Evolutionary conservation across 441 rosid genomes (phyloP), one percentile per base, ranked within the genome.

Genomic region (Pelargonium fulgidum): DNA sequence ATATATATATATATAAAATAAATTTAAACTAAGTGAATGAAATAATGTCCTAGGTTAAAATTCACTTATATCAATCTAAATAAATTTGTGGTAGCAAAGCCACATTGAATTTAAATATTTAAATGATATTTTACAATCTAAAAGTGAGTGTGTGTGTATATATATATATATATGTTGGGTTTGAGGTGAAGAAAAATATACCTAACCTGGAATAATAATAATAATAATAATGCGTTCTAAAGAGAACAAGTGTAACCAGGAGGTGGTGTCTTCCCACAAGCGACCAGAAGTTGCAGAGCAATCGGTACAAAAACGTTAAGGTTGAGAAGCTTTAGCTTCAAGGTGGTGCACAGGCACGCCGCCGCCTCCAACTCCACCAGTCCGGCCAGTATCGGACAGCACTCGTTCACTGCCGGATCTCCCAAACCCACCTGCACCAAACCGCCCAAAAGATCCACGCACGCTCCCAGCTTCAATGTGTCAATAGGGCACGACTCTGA

Each of bases 331-430:
- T 85, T 87, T 48, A 85, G 78, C 80, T 86, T 87, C 73, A 89
- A 78, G 33, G 85, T 75, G 2, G 90, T 87, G 76, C 95, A 89
- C 66, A 89, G 85, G 78, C 95, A 89, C 72, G 83, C 58, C 0
- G 92, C 95, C 44, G 95, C 95, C 79, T 87, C 90, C 36, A 85
- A 70, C 82, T 89, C 92, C 42, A 87, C 78, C 75, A 89, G 67
- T 62, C 95, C 95, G 67, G 69, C 64, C 39, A 89, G 67, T 65
- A 89, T 81, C 3, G 92, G 91, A 70, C 95, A 89, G 61, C 95
- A 89, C 39, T 69, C 82, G 64, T 84, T 85, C 79, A 83, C 84
- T 45, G 81, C 83, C 0, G 90, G 90, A 64, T 84, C 72, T 47
- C 92, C 95, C 16, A 87, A 52, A 61, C 89, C 90, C 52, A 85